Evolutionary conservation across 116 monocot species (phyloP).

Genomic region (Dioscorea cayenensis): DNA sequence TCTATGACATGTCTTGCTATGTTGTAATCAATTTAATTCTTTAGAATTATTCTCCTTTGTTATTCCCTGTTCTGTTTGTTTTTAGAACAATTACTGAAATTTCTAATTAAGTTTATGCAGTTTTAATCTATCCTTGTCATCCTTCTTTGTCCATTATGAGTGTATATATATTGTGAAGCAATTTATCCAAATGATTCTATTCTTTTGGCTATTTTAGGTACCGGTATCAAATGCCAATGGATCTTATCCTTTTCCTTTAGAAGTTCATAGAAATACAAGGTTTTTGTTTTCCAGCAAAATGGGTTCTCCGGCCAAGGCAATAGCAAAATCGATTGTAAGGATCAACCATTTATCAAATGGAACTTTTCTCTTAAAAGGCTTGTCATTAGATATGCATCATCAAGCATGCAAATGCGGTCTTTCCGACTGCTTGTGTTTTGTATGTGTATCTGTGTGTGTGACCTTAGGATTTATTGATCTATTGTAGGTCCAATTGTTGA

Average conservation of each 20-base stretch:
- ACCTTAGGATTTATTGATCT: slow-evolving; percentile 3
- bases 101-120: too few species aligned
- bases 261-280: slow-evolving; percentile 70
- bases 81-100: background rate
- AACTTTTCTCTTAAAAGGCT: background rate
- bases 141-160: background rate
- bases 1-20: too few species aligned
- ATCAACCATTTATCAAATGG: background rate
- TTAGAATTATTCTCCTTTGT: too few species aligned
- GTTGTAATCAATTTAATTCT: too few species aligned
- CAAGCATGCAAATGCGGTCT: slow-evolving; percentile 1
- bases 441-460: background rate
- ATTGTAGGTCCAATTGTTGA: slow-evolving; percentile 77
- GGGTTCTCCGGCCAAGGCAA: slow-evolving; percentile 61
- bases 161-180: background rate
- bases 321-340: slow-evolving; percentile 92
- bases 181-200: background rate
- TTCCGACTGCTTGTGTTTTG: too few species aligned
- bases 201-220: slow-evolving; percentile 40
- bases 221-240: slow-evolving; percentile 73
- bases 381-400: background rate
- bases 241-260: slow-evolving; percentile 74
- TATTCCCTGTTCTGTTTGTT: background rate
- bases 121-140: too few species aligned
- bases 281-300: slow-evolving; percentile 84